Evolutionary conservation across 306 rosid species (phyloP), one percentile per base, ranked within the genome.

Genomic region (Parietaria judaica): DNA sequence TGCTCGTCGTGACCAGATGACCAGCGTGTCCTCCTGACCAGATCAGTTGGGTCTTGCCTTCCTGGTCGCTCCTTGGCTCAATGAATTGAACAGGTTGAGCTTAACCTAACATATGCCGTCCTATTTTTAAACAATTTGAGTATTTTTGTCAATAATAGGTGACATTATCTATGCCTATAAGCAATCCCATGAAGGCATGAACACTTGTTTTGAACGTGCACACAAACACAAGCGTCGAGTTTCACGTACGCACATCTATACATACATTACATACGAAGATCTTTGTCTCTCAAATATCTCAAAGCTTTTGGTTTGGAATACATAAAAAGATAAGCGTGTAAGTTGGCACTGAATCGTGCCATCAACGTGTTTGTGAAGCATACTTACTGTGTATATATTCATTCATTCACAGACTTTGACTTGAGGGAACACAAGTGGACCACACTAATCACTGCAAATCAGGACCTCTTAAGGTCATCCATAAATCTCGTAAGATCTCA

Each of bases 401-500:
- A 58, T 61, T 8, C 36, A 35, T 53, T 58, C 51, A 8, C 63
- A 44, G 57, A 51, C 56, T 73, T 70, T 77, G 82, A 76, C 77
- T 65, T 50, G 52, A 49, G 50, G 46, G 58, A 38, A 52, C 36
- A 65, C 43, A 54, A 8, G 58, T 37, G 77, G 74, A 73, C 50
- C 75, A 36, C 72, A 36, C 34, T 57, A 36, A 31, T 50, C 36
- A 63, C 61, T 54, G 36, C 60, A 76, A 71, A 65, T 70, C 41
- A 49, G 39, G 70, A 66, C 53, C 41, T 52, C 44, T 47, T 51
- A 50, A 56, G 75, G 74, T 68, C 68, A 36, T 61, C 70, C 58
- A 61, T 36, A 58, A 65, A 79, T 76, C 84, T 63, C 71, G 37
- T 39, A 44, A 72, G 79, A 81, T 81, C 72, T 49, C 78, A 61